Evolutionary conservation across 2,329 filamentous ascomycete genomes (phyloP).

Genomic region (Furcasterigmium sp.): DNA sequence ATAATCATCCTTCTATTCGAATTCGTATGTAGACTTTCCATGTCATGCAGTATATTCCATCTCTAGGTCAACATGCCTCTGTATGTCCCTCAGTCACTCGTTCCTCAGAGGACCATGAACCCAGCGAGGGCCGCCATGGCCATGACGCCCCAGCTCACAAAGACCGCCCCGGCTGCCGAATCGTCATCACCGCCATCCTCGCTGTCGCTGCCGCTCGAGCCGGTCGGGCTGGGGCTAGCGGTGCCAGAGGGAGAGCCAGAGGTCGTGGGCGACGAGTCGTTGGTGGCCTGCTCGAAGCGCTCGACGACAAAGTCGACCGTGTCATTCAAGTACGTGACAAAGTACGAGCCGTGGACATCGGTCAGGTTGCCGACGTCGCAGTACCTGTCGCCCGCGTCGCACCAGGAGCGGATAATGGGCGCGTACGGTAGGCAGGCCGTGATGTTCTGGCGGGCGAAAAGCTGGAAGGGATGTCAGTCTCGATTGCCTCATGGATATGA

Average conservation of each 20-base stretch:
- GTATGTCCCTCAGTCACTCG: background rate
- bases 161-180: background rate
- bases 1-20: too few relatives aligned
- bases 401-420: slow-evolving; percentile 31
- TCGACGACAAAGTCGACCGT: slow-evolving; percentile 28
- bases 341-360: slow-evolving; percentile 28
- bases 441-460: slow-evolving; percentile 29
- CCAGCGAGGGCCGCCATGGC: background rate
- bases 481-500: background rate
- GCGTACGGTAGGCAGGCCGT: slow-evolving; percentile 28
- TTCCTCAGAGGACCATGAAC: background rate
- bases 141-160: background rate
- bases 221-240: background rate
- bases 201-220: background rate
- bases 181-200: background rate
- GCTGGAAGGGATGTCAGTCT: slow-evolving; percentile 14
- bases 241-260: background rate
- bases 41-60: too few relatives aligned
- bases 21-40: too few relatives aligned
- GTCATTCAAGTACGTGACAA: slow-evolving; percentile 25
- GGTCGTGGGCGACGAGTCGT: background rate
- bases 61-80: too few relatives aligned
- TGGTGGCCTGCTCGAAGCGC: slow-evolving; percentile 19
- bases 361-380: slow-evolving; percentile 26
- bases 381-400: slow-evolving; percentile 35